These are phyloP conservation scores for Orychophragmus violaceus DNA, from an alignment of 345 rosid genomes.

Conservation along the genomic window DNA sequence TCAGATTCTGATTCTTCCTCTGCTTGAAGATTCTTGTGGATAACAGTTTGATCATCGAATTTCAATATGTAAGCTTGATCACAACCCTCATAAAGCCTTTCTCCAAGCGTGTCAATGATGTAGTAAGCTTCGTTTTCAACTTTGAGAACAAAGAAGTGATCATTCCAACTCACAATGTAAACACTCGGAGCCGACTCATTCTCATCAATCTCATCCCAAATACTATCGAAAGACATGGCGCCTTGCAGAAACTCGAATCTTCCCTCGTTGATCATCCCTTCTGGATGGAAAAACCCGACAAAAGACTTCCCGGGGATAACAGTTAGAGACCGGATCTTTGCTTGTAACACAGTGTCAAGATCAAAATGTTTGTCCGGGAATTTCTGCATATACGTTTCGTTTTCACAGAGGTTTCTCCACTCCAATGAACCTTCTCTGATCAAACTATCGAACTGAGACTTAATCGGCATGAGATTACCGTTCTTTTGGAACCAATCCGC, in stretches of 20 bases:
- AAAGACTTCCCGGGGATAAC: constrained; percentile 46
- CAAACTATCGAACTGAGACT: constrained; percentile 55
- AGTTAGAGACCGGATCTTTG: constrained; percentile 43
- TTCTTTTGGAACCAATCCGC: constrained; percentile 63
- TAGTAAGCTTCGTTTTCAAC: constrained; percentile 60
- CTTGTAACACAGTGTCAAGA: constrained; percentile 56
- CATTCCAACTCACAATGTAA: constrained; percentile 69
- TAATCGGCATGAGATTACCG: constrained; percentile 44
- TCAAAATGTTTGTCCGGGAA: constrained; percentile 77
- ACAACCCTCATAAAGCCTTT: constrained; percentile 1
- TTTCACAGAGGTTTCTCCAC: constrained; percentile 67
- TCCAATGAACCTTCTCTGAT: constrained; percentile 61
- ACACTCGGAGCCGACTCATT: constrained; percentile 21
- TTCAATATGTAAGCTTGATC: constrained; percentile 39
- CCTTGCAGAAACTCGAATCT: constrained; percentile 54
- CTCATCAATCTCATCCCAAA: constrained; percentile 57
- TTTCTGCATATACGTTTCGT: constrained; percentile 32
- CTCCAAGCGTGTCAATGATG: constrained; percentile 65
- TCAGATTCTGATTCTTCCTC: not conserved
- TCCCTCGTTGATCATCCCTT: constrained; percentile 43
- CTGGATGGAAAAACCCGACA: constrained; percentile 62
- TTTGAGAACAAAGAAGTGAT: constrained; percentile 60
- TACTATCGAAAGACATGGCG: constrained; percentile 64
- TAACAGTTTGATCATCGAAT: constrained; percentile 43
- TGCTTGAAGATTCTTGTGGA: constrained; percentile 17